Evolutionary conservation across 257 asterid genomes (phyloP).

Genomic region (Rubia yunnanensis): DNA sequence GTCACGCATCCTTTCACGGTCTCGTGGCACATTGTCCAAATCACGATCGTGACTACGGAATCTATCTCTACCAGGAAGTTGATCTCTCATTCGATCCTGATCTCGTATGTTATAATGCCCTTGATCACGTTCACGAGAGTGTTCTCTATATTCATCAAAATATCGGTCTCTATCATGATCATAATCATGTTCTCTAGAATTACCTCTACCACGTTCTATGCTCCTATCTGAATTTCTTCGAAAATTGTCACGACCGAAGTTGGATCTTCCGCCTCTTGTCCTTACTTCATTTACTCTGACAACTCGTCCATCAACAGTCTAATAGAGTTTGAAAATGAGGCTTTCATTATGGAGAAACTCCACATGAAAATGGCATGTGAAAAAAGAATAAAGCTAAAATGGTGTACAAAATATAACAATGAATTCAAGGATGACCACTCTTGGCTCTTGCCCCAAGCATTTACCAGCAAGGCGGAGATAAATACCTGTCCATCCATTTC

Average conservation of each 20-base stretch:
- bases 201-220: slow-evolving; percentile 35
- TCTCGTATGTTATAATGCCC: slow-evolving; percentile 28
- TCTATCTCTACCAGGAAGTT: slow-evolving; percentile 40
- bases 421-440: background rate
- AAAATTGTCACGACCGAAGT: slow-evolving; percentile 40
- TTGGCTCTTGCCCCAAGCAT: slow-evolving; percentile 9
- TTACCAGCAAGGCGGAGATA: slow-evolving; percentile 6
- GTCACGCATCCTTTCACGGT: slow-evolving; percentile 43
- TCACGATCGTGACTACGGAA: slow-evolving; percentile 28
- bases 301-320: slow-evolving; percentile 65
- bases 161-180: slow-evolving; percentile 32
- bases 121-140: slow-evolving; percentile 40
- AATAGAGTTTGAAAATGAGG: slow-evolving; percentile 19
- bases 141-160: slow-evolving; percentile 42
- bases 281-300: slow-evolving; percentile 68
- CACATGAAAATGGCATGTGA: background rate
- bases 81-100: slow-evolving; percentile 42
- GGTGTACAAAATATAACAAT: background rate
- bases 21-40: slow-evolving; percentile 34
- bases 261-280: slow-evolving; percentile 52
- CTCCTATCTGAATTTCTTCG: slow-evolving; percentile 47
- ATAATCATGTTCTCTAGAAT: slow-evolving; percentile 44
- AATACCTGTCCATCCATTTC: slow-evolving; percentile 84
- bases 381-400: background rate
- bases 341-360: background rate